These are phyloP conservation scores for Myotisia sp. DNA, from an alignment of 2,329 filamentous ascomycete species.

Conservation along the genomic window DNA sequence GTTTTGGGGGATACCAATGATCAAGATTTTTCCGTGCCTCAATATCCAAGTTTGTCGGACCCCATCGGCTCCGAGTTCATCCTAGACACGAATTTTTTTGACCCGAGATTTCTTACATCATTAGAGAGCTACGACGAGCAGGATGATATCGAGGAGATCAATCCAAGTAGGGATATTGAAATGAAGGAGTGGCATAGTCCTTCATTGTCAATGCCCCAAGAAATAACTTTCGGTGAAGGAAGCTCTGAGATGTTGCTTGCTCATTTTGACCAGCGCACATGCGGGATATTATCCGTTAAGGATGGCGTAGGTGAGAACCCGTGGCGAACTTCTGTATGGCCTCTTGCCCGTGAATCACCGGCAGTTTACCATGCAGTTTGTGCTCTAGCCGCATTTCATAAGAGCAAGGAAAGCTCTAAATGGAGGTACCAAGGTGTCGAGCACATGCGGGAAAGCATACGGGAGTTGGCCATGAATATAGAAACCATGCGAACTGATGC, in stretches of 20 bases:
- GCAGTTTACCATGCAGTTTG: slow-evolving; percentile 55
- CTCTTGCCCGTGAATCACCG: slow-evolving; percentile 48
- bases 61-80: too few relatives aligned
- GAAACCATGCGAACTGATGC: slow-evolving; percentile 49
- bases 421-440: slow-evolving; percentile 51
- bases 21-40: too few relatives aligned
- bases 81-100: too few relatives aligned
- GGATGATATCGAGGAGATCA: slow-evolving; percentile 43
- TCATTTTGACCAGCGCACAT: slow-evolving; percentile 52
- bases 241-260: slow-evolving; percentile 49
- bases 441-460: slow-evolving; percentile 53
- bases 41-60: too few relatives aligned
- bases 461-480: slow-evolving; percentile 45
- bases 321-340: slow-evolving; percentile 58
- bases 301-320: slow-evolving; percentile 56
- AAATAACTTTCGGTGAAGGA: slow-evolving; percentile 29
- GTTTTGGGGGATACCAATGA: too few relatives aligned
- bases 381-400: slow-evolving; percentile 56
- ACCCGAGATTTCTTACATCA: too few relatives aligned
- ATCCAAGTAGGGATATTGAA: slow-evolving; percentile 19
- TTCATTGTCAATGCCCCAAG: background rate
- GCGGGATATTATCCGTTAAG: slow-evolving; percentile 56
- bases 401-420: slow-evolving; percentile 41
- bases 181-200: too few relatives aligned
- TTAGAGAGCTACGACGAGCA: too few relatives aligned